Evolutionary conservation across 495 filamentous ascomycete genomes (phyloP), one percentile per base, ranked within the genome.

Genomic region (Tirmania nivea): DNA sequence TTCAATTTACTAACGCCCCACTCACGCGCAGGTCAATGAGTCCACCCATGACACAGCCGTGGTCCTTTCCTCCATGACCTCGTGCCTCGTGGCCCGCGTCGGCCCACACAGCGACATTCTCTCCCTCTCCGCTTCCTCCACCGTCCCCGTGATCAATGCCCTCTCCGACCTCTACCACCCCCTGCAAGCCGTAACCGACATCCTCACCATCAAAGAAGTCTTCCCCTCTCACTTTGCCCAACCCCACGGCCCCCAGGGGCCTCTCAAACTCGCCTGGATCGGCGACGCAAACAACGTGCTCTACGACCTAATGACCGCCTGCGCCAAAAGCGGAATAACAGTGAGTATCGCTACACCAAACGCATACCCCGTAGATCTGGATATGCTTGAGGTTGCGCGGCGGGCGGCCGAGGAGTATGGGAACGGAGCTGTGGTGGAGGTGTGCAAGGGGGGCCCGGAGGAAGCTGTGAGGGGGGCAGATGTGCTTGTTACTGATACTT

Each of bases 231-330:
- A 69, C n/a, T 19, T 20, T 6, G 11, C 16, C 48, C 34, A 49
- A 2, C 8, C 34, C 9, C 48, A 34, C 12, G 55, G 55, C 8
- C 51, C 60, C 35, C 61, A 64, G 35, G 12, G n/a, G 20, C 48
- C 48, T 6, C 65, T 90, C 56, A 92, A 89, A 66, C 76, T 97
- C 54, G 88, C 90, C 7, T 97, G 90, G 90, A 72, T 97, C 20
- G 90, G 90, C 47, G 90, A 97, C 62, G 83, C 87, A 16, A 97
- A 95, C 69, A 97, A 97, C 60, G 89, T 97, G 19, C 76, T 95
- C 21, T 94, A 84, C 65, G 90, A 97, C 65, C 71, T 96, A 36
- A 84, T 85, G 9, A 90, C 85, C 54, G 87, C 72, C 31, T 86
- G 83, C 50, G 68, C 77, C 53, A 96, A 94, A 69, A 77, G 89